Percentiles rank a stretch among this genome's conserved stretches.
phyloP scores from a whole-genome alignment of 2,329 filamentous ascomycete species.

The Remersonia thermophila region DNA sequence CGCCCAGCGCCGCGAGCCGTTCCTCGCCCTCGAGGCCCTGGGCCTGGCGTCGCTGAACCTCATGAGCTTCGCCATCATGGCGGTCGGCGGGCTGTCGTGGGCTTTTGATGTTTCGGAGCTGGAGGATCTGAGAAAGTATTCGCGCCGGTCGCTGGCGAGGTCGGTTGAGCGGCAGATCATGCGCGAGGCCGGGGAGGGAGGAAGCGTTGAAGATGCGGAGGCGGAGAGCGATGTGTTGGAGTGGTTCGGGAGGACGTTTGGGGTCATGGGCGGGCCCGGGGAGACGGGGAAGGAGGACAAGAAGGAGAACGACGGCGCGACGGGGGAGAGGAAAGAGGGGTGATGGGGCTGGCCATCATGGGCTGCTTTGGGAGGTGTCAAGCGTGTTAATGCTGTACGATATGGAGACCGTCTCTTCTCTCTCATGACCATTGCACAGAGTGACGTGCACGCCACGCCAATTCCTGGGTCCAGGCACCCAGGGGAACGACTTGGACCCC shows the following conservation, averaged over 20 bases:
- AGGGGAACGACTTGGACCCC: too few species aligned
- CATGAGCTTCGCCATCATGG: slow-evolving; percentile 60
- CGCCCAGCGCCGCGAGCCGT: slow-evolving; percentile 35
- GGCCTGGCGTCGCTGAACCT: slow-evolving; percentile 82
- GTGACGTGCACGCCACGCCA: too few species aligned
- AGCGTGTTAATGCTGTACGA: too few species aligned
- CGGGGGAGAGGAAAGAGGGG: not conserved
- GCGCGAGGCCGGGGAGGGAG: slow-evolving; percentile 44
- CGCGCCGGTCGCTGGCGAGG: slow-evolving; percentile 30
- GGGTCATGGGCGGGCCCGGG: not conserved
- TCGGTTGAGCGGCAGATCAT: slow-evolving; percentile 23
- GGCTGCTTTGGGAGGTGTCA: too few species aligned
- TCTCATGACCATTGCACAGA: too few species aligned
- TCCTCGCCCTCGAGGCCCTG: slow-evolving; percentile 73
- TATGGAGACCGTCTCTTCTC: too few species aligned
- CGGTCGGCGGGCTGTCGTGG: slow-evolving; percentile 61
- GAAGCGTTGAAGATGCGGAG: slow-evolving; percentile 41
- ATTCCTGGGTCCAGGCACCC: too few species aligned
- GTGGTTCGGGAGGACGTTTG: slow-evolving; percentile 1
- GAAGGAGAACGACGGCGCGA: not conserved
- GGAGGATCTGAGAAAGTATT: slow-evolving; percentile 47
- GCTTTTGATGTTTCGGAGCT: slow-evolving; percentile 62
- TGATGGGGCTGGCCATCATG: not conserved
- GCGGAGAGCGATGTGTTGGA: slow-evolving; percentile 3
- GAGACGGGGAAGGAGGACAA: not conserved